Base-by-base conservation (phyloP, 192 early-diverging fungal species). In the Jimgerdemannia lactiflua region DNA sequence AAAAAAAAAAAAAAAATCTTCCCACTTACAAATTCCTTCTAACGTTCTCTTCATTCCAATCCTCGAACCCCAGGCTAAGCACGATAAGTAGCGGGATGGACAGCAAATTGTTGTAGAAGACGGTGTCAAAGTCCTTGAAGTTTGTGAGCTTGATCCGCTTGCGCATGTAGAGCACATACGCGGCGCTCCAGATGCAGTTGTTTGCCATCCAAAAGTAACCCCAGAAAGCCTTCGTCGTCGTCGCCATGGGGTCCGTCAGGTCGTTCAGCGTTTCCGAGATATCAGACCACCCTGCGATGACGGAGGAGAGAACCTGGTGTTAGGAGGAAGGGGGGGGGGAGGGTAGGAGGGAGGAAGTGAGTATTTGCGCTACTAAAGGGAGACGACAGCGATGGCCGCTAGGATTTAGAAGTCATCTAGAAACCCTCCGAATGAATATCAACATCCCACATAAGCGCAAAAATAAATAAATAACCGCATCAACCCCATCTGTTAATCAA, bases 101-200 rank as follows among this genome's bases (percentile, higher is more conserved):
- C 39, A 99, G 85, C 43, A 96, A 76, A 76, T 97, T 98, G 91
- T 99, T 99, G 83, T 96, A 98, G 79, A 92, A 98, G 14, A 99
- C 95, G 4, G 97, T 98, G 81, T 99, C 98, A 84, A 96, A 97
- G 78, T 99, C 98, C 82, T 95, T 96, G 76, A 99, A 99, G 74
- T 90, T 89, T 74, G 95, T 92, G 74, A 92, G 82, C 85, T 92
- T 94, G 80, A 97, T 95, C 72, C 91, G 89, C 81, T 89, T 88
- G 82, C 97, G 94, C 94, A 99, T 95, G 73, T 94, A 90, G 73
- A 99, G 85, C 8, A 94, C 91, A 83, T 94, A 97, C 17, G 89
- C 87, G 8, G 96, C 95, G 7, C 95, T 94, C 17, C 95, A 90
- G 19, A 96, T 66, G 80, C 98, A 99, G 86, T 99, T 99, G 70